phyloP scores from a whole-genome alignment of 2,329 filamentous ascomycete genomes.

The Acephala macrosclerotiorum region DNA sequence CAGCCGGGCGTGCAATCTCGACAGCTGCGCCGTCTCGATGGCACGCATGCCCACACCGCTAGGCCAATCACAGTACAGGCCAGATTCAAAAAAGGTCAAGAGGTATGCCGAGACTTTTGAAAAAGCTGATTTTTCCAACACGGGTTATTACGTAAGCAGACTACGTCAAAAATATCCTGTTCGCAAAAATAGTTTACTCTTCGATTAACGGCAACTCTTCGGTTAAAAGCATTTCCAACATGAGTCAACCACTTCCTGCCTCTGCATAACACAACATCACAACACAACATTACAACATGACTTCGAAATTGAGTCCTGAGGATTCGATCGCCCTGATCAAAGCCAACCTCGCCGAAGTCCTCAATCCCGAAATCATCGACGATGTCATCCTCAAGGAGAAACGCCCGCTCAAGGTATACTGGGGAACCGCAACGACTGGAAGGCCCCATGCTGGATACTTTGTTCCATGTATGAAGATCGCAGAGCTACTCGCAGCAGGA shows the following conservation, averaged over 20 bases:
- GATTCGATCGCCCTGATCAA: slow-evolving; percentile 79
- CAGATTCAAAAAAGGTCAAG: no score
- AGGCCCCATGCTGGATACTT: slow-evolving; percentile 90
- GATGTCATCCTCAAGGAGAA: slow-evolving; percentile 73
- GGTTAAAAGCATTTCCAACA: no score
- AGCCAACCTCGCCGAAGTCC: slow-evolving; percentile 80
- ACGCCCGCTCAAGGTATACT: slow-evolving; percentile 81
- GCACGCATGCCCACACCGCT: no score
- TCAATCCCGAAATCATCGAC: slow-evolving; percentile 86
- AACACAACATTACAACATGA: slow-evolving; percentile 31
- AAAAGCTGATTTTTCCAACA: no score
- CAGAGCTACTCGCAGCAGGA: slow-evolving; percentile 83
- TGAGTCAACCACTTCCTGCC: slow-evolving; percentile 20
- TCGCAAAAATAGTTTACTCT: no score
- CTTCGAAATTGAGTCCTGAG: slow-evolving; percentile 48
- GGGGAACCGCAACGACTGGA: slow-evolving; percentile 73
- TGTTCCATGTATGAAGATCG: slow-evolving; percentile 82
- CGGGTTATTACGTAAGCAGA: no score
- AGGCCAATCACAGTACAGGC: no score
- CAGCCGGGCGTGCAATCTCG: no score
- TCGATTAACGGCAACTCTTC: no score
- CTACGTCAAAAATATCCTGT: no score
- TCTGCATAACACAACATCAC: background rate
- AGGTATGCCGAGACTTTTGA: no score
- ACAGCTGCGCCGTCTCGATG: no score